phyloP scores from a whole-genome alignment of 768 basidiomycete genomes.

The Suillus cothurnatus region DNA sequence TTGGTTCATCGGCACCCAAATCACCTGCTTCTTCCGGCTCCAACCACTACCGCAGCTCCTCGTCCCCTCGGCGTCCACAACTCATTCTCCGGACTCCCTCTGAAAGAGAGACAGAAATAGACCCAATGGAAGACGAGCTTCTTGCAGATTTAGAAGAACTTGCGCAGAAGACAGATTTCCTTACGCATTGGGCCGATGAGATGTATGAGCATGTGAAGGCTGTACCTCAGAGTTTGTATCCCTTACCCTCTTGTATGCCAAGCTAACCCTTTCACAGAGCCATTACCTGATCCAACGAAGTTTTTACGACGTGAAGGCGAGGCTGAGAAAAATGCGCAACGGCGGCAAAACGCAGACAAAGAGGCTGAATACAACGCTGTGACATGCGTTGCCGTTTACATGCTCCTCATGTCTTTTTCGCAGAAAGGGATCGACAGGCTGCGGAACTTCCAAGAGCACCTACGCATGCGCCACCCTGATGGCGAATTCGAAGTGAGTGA shows the following conservation, averaged over 20 bases:
- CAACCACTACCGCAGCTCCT: slow-evolving; percentile 44
- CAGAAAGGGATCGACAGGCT: slow-evolving; percentile 91
- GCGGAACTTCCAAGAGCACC: slow-evolving; percentile 74
- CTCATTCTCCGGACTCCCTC: slow-evolving; percentile 44
- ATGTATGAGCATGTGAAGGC: slow-evolving; percentile 89
- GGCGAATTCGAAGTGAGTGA: slow-evolving; percentile 76
- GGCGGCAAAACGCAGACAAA: slow-evolving; percentile 71
- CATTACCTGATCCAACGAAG: slow-evolving; percentile 77
- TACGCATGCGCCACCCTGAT: slow-evolving; percentile 79
- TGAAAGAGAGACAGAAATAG: slow-evolving; percentile 43
- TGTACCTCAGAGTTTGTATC: slow-evolving; percentile 73
- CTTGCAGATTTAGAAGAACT: slow-evolving; percentile 82
- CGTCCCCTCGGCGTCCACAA: slow-evolving; percentile 60
- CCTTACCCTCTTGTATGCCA: background rate
- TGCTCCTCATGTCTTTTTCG: slow-evolving; percentile 90
- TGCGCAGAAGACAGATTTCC: slow-evolving; percentile 94
- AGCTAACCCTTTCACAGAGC: slow-evolving; percentile 49
- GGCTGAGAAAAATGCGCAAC: slow-evolving; percentile 65
- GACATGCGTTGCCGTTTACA: slow-evolving; percentile 86
- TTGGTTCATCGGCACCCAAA: slow-evolving; percentile 53
- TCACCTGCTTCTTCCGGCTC: slow-evolving; percentile 39
- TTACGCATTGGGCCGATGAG: slow-evolving; percentile 94
- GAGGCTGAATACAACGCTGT: slow-evolving; percentile 84
- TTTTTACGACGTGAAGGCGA: slow-evolving; percentile 74
- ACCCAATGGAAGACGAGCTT: slow-evolving; percentile 83